Base-by-base conservation (phyloP, 2,329 filamentous ascomycete genomes). In the Aspergillus sp. region DNA sequence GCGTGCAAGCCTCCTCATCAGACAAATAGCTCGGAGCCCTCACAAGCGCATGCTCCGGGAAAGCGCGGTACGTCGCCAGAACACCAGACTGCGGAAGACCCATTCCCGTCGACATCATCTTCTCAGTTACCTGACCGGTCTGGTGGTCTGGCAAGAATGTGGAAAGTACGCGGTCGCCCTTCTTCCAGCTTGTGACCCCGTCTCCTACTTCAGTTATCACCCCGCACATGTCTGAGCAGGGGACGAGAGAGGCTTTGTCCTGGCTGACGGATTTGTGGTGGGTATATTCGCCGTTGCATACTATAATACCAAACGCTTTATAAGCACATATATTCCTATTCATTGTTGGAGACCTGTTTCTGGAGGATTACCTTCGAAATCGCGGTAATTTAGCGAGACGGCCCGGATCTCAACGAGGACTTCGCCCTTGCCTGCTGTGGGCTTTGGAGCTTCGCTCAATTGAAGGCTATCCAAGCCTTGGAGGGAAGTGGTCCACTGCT, bases 151-250 rank as follows among this genome's bases (percentile, higher is more conserved):
- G 77, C 30, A 67, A 60, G 72, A 89, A 90, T 51, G 83, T 88
- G 18, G 82, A 82, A 55, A 89, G 79, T 39, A 91, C 87, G n/a
- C 86, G 83, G 56, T 89, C 83, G 57, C 87, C 87, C 15, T 76
- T 72, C 53, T 79, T 77, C 76, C 83, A 84, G 5, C 75, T 74
- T 3, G 72, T 68, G 9, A 77, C 74, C n/a, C 74, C 76, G 17
- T 77, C 68, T 34, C 83, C 82, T 30, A 82, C 64, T 13, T 78
- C 70, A 2, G 83, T 74, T 45, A 90, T 76, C 8, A 79, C 78
- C 44, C 88, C 88, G 72, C 86, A 88, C 80, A 88, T 89, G 71
- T 91, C 88, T 20, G 86, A 88, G 71, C 85, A 87, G 1, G 87
- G 86, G 1, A 90, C 84, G 12, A 89, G 65, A 55, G 78, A 58